Percentiles rank a stretch among this genome's conserved stretches.
Conservation (phyloP, 179 eudicot species). For the Corrigiola litoralis region DNA sequence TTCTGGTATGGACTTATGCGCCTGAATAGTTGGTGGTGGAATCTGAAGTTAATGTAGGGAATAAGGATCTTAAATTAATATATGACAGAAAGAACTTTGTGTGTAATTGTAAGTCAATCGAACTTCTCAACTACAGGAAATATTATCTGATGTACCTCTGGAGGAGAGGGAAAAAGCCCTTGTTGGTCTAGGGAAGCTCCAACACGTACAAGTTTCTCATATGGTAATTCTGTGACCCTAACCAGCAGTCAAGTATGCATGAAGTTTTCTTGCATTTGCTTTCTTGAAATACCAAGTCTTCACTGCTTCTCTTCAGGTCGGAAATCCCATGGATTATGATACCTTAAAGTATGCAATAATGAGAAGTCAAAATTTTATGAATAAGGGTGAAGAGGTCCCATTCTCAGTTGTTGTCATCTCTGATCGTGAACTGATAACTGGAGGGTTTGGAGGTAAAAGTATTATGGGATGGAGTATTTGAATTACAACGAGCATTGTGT, state of each 20-base stretch:
- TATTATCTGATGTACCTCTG: constrained; percentile 75
- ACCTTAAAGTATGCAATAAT: constrained; percentile 57
- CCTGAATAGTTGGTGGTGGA: not conserved
- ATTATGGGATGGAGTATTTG: not conserved
- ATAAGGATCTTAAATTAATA: not conserved
- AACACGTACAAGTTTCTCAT: constrained; percentile 63
- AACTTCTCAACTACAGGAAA: constrained; percentile 51
- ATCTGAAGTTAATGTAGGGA: not conserved
- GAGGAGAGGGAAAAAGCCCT: constrained; percentile 52
- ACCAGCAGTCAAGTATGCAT: not conserved
- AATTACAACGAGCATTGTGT: constrained; percentile 2
- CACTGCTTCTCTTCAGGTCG: constrained; percentile 42
- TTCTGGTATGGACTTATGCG: not conserved
- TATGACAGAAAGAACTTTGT: not conserved
- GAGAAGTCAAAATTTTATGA: constrained; percentile 44
- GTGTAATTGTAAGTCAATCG: constrained; percentile 8
- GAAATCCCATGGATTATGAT: constrained; percentile 84
- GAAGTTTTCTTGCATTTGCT: not conserved
- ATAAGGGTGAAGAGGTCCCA: constrained; percentile 55
- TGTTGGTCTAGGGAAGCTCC: constrained; percentile 55
- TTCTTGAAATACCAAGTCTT: constrained; percentile 1
- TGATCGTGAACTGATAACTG: constrained; percentile 64
- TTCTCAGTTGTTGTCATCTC: constrained; percentile 81
- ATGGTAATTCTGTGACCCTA: constrained; percentile 43
- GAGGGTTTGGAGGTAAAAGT: constrained; percentile 81